Conservation (phyloP, 805 yeast genomes). For the Candida multigemmis region DNA sequence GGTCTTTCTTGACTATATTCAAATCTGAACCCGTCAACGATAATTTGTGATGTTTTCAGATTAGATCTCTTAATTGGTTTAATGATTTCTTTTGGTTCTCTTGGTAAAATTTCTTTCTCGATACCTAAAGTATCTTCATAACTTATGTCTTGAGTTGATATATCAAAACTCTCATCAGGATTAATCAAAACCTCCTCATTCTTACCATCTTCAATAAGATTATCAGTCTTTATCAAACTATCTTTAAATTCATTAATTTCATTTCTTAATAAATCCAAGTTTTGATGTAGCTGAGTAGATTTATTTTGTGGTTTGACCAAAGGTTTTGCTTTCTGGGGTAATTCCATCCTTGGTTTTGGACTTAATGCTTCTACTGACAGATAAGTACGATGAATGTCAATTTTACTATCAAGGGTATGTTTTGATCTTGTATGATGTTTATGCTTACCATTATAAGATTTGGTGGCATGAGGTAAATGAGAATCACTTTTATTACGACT, state of each 20-base stretch:
- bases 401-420: too few relatives aligned
- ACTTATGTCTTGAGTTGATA: constrained; percentile 28
- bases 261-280: constrained; percentile 28
- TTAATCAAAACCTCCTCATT: constrained; percentile 3
- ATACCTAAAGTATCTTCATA: constrained; percentile 30
- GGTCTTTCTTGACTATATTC: neutral
- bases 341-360: too few relatives aligned
- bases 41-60: too few relatives aligned
- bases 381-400: too few relatives aligned
- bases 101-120: constrained; percentile 19
- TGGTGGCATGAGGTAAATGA: too few relatives aligned
- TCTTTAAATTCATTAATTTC: constrained; percentile 38
- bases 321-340: constrained; percentile 2
- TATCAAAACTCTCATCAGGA: constrained; percentile 24
- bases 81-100: too few relatives aligned
- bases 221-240: constrained; percentile 22
- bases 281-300: constrained; percentile 28
- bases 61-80: too few relatives aligned
- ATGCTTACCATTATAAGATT: too few relatives aligned
- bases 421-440: too few relatives aligned
- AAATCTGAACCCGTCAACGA: constrained; percentile 4
- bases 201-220: constrained; percentile 1
- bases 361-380: too few relatives aligned
- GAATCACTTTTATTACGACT: too few relatives aligned
- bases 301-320: constrained; percentile 9